Conservation (phyloP, 176 grass and related monocot species). For the Elymus sibiricus region DNA sequence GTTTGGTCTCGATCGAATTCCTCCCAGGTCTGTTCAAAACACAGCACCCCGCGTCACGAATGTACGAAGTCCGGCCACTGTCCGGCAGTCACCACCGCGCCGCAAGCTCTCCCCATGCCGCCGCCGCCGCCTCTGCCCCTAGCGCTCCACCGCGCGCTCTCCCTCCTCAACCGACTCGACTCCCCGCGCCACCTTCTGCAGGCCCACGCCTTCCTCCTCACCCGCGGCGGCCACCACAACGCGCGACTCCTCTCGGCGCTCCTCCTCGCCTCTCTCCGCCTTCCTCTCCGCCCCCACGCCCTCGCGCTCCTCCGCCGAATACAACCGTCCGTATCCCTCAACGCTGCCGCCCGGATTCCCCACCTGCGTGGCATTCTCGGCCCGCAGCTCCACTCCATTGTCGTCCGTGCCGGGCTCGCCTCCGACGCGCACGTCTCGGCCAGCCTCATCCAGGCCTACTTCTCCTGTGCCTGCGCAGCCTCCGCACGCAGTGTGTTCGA, state of each 20-base stretch:
- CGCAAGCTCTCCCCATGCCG: conserved; percentile 24
- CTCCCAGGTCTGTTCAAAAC: neutral
- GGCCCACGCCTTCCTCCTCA: conserved; percentile 44
- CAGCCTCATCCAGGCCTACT: conserved; percentile 51
- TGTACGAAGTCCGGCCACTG: neutral
- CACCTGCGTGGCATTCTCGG: conserved; percentile 16
- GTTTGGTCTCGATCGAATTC: neutral
- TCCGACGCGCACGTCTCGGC: conserved; percentile 41
- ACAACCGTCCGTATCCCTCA: conserved; percentile 28
- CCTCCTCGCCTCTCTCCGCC: conserved; percentile 45
- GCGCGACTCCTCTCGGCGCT: conserved; percentile 36
- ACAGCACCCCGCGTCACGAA: neutral
- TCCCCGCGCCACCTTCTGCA: conserved; percentile 36
- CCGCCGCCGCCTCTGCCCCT: neutral
- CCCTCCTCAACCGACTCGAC: conserved; percentile 25
- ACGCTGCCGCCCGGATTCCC: conserved; percentile 3
- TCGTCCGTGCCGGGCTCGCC: conserved; percentile 34
- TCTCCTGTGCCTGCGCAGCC: conserved; percentile 22
- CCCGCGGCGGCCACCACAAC: conserved; percentile 29
- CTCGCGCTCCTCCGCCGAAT: conserved; percentile 17
- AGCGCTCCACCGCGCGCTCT: conserved; percentile 24
- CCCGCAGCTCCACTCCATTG: conserved; percentile 41
- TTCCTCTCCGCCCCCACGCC: conserved; percentile 11
- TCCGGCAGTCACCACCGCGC: neutral
- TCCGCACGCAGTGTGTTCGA: conserved; percentile 58